Conservation (phyloP, 495 filamentous ascomycete genomes). For the Penicillium manginii region DNA sequence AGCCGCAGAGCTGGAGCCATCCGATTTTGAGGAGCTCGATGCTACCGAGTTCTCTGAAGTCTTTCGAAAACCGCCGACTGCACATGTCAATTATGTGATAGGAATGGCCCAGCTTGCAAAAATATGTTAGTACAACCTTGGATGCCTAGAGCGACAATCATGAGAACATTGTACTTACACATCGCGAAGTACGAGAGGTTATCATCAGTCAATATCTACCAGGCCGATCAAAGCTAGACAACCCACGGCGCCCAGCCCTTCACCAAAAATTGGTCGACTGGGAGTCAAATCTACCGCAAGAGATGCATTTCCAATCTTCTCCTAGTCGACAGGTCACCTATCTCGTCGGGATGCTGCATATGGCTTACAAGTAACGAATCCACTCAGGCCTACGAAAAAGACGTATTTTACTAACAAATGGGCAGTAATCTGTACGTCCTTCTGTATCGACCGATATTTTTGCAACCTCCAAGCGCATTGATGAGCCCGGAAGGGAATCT, state of each 20-base stretch:
- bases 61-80: conserved; percentile 33
- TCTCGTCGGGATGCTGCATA: conserved; percentile 47
- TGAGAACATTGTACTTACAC: neutral
- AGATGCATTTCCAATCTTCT: conserved; percentile 35
- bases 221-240: conserved; percentile 32
- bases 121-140: conserved; percentile 35
- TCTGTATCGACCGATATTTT: conserved; percentile 41
- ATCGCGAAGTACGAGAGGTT: conserved; percentile 41
- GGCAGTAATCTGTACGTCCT: conserved; percentile 45
- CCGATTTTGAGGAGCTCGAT: conserved; percentile 41
- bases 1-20: conserved; percentile 39
- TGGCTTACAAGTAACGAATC: conserved; percentile 44
- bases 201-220: conserved; percentile 47
- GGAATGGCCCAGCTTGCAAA: conserved; percentile 46
- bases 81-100: conserved; percentile 44
- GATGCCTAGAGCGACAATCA: neutral
- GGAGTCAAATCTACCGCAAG: conserved; percentile 37
- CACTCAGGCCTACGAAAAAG: no score
- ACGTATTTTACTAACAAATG: neutral
- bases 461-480: conserved; percentile 31
- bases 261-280: conserved; percentile 38
- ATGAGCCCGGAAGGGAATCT: conserved; percentile 34
- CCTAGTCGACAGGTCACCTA: conserved; percentile 35
- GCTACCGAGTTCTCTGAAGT: conserved; percentile 27
- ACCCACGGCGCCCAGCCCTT: conserved; percentile 31